These are phyloP conservation scores for Penicillium tannophilum DNA, from an alignment of 495 filamentous ascomycete species.

Conservation along the genomic window DNA sequence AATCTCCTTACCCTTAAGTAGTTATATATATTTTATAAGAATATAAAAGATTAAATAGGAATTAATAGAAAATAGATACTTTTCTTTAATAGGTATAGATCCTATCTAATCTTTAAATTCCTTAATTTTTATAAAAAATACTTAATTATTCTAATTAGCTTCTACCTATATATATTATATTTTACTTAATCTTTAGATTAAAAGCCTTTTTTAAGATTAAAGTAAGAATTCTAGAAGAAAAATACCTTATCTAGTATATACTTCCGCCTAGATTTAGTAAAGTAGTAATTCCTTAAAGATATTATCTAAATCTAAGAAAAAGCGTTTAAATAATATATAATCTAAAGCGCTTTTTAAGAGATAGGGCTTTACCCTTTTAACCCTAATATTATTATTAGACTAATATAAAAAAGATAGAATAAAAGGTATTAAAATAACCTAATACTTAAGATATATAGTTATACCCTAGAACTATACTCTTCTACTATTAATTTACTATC, in stretches of 20 bases:
- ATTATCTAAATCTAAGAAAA: background rate
- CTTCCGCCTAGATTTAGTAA: background rate
- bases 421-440: background rate
- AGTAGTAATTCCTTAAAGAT: background rate
- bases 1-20: background rate
- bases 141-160: background rate
- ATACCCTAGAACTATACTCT: background rate
- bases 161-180: background rate
- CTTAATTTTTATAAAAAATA: background rate
- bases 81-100: background rate
- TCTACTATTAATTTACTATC: background rate
- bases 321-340: background rate
- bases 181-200: conserved; percentile 1
- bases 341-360: background rate
- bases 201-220: background rate
- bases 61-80: background rate
- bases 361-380: background rate
- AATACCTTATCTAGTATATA: background rate
- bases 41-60: background rate
- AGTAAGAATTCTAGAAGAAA: background rate
- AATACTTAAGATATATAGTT: background rate
- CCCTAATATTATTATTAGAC: background rate
- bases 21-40: background rate
- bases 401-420: background rate
- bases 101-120: background rate